Percentiles rank a stretch among this genome's conserved stretches.
Evolutionary conservation across 352 stramenopile species (phyloP).

Genomic region (Phytopythium aichiense): DNA sequence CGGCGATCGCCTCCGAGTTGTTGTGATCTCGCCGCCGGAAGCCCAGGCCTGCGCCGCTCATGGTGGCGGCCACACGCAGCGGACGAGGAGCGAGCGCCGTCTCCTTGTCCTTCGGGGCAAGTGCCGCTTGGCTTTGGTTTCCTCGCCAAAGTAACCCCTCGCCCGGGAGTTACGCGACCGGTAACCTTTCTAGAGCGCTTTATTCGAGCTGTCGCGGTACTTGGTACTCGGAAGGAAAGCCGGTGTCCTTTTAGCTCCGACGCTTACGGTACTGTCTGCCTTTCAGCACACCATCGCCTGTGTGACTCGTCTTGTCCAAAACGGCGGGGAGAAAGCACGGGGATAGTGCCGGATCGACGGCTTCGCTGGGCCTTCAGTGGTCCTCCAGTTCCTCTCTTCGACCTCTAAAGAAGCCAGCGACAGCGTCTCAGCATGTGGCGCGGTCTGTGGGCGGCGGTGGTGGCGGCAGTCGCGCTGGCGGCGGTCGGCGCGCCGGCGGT

Average conservation of each 20-base stretch:
- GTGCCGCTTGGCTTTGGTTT: neutral
- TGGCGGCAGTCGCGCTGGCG: conserved; percentile 16
- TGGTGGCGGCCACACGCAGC: conserved; percentile 8
- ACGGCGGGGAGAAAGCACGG: neutral
- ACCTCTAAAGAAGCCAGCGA: neutral
- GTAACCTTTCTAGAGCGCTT: neutral
- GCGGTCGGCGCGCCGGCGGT: conserved; percentile 8
- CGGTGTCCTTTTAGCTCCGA: neutral
- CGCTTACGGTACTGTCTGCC: neutral
- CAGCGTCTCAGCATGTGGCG: neutral
- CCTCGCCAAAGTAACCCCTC: neutral
- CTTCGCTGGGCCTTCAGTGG: neutral
- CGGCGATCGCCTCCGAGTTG: conserved; percentile 60
- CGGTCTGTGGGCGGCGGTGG: conserved; percentile 10
- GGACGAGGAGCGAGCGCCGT: neutral
- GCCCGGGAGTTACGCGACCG: too few species aligned
- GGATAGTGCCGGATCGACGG: neutral
- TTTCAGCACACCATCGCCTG: neutral
- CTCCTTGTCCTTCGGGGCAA: neutral
- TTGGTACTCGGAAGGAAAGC: neutral
- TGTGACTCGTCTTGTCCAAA: conserved; percentile 18
- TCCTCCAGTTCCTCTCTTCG: too few species aligned
- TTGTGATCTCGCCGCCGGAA: conserved; percentile 64
- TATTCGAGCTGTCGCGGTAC: neutral
- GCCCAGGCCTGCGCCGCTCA: conserved; percentile 34